Percentiles rank a stretch among this genome's conserved stretches.
phyloP scores from a whole-genome alignment of 176 grass and related monocot genomes.

The Oryza glaberrima region DNA sequence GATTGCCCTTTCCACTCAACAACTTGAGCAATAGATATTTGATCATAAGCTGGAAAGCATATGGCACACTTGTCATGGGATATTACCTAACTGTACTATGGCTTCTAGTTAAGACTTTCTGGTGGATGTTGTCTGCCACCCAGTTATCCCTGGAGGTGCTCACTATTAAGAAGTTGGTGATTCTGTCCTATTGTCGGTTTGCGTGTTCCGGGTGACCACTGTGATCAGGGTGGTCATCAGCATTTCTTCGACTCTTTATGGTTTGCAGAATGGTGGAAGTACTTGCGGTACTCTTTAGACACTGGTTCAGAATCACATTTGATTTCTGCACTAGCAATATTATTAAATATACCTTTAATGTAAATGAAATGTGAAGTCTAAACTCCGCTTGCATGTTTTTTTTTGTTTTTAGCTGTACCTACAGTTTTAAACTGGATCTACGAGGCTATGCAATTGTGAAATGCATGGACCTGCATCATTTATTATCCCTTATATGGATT shows the following conservation, averaged over 20 bases:
- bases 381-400: not conserved
- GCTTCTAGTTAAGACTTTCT: not conserved
- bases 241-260: conserved; percentile 47
- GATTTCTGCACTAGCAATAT: conserved; percentile 21
- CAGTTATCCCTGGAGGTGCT: conserved; percentile 21
- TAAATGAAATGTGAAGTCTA: conserved; percentile 1
- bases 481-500: too few species aligned
- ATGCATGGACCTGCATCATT: too few species aligned
- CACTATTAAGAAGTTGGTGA: conserved; percentile 36
- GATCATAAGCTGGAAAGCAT: conserved; percentile 20
- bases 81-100: conserved; percentile 15
- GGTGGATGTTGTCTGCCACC: conserved; percentile 31
- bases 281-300: not conserved
- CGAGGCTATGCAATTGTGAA: not conserved
- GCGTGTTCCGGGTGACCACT: conserved; percentile 26
- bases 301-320: conserved; percentile 20
- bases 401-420: not conserved
- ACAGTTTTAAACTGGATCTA: not conserved
- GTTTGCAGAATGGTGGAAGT: conserved; percentile 1
- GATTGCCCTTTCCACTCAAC: not conserved
- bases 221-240: conserved; percentile 46
- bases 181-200: conserved; percentile 26
- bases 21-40: not conserved
- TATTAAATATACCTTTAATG: not conserved
- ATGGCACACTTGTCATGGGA: not conserved